Evolutionary conservation across 2,329 filamentous ascomycete species (phyloP), one percentile per base, ranked within the genome.

Genomic region (Raffaelea arxii): DNA sequence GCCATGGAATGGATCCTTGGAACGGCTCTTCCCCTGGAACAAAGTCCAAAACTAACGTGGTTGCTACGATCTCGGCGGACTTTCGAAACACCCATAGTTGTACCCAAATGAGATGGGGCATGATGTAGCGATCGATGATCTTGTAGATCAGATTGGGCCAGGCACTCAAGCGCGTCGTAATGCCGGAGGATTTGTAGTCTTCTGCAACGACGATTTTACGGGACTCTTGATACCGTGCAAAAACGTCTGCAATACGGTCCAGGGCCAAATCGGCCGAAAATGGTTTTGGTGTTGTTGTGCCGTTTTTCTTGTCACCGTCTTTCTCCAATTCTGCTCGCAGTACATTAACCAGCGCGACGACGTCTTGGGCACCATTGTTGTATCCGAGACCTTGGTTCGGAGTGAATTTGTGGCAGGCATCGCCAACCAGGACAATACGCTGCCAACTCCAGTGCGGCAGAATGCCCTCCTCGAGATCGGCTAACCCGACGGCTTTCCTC

Each of bases 391-490:
- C 41, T 25, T 25, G 22, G 37, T 50, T 47, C 23, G 45, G 48
- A 37, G 42, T 49, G 35, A 46, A 37, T 40, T 49, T 49, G 38
- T 37, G 36, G 22, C 37, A 38, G 19, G 47, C 43, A 39, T 49
- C 47, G 25, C 43, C 44, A 11, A 41, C 43, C 25, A 49, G 47
- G 24, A 49, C 47, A n/a, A 49, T 96, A 42, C 91, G 90, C 50
- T 91, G 79, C 64, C 96, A 91, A 64, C 96, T 95, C 89, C 90
- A 96, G 32, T 36, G 7, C 7, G 96, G 96, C 73, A 96, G 95
- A 62, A 97, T 67, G 24, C 91, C 91, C 24, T 50, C 49, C 35
- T 47, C 49, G 11, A 46, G 39, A 22, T 47, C 36, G 32, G 32
- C 32, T 18, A 36, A n/a, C 14, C 32, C 32, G 32, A 18, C 32